phyloP scores from a whole-genome alignment of 1,284 basidiomycete genomes.

The Takashimella koratensis region DNA sequence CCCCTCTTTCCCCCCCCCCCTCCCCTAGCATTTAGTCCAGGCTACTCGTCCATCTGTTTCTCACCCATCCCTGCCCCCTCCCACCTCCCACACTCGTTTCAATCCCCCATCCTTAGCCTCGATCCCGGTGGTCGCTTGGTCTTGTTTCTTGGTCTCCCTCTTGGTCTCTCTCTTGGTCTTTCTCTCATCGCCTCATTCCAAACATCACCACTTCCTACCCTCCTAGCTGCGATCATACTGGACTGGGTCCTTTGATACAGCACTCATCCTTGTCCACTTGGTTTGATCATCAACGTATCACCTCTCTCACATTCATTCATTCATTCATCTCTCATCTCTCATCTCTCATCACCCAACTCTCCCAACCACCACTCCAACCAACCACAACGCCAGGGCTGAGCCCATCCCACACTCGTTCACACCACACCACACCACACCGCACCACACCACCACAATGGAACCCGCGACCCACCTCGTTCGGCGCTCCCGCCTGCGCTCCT shows the following conservation, averaged over 20 bases:
- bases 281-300: neutral
- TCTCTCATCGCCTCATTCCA: neutral
- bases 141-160: too few species aligned
- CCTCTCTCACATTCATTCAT: neutral
- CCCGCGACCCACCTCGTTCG: conserved; percentile 13
- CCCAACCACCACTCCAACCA: neutral
- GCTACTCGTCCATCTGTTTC: neutral
- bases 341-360: neutral
- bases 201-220: neutral
- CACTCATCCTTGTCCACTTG: neutral
- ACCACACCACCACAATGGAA: neutral
- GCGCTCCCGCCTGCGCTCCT: conserved; percentile 18
- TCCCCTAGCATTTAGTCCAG: neutral
- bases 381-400: neutral
- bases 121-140: too few species aligned
- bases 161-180: neutral
- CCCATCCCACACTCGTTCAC: neutral
- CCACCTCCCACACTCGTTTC: neutral
- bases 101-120: neutral
- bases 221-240: neutral
- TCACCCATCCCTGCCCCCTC: too few species aligned
- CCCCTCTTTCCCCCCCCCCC: neutral
- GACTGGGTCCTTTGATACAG: neutral
- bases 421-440: neutral
- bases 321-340: neutral